A percentile compares a stretch with the other conserved stretches of the same genome.
Conservation (phyloP, 2,329 filamentous ascomycete genomes). For the Hymenoscyphus scutula region DNA sequence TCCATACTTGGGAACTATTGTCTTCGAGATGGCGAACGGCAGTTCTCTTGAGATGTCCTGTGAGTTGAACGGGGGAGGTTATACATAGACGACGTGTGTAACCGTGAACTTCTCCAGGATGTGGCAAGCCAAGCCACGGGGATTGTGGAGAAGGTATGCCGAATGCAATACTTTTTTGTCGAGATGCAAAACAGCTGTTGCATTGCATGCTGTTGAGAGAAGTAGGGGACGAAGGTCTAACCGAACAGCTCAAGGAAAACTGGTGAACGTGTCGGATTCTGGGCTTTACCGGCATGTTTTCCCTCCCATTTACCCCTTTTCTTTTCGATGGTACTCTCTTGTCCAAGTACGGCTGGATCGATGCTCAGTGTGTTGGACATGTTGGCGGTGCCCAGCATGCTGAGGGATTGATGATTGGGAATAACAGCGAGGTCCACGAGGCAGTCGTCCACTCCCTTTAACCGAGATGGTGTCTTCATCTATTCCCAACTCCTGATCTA, state of each 20-base stretch:
- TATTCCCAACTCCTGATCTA: constrained; percentile 1
- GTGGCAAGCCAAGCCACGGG: not conserved
- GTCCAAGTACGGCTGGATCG: not conserved
- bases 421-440: not conserved
- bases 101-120: not conserved
- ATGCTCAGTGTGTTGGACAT: not conserved
- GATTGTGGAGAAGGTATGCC: not conserved
- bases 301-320: not conserved
- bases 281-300: too few relatives aligned
- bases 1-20: not conserved
- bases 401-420: not conserved
- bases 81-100: not conserved
- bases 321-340: not conserved
- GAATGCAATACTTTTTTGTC: not conserved
- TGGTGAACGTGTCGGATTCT: not conserved
- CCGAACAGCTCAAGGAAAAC: not conserved
- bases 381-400: not conserved
- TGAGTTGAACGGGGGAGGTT: not conserved
- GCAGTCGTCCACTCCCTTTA: not conserved
- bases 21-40: constrained; percentile 5
- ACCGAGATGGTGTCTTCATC: constrained; percentile 2
- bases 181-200: not conserved
- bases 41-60: not conserved
- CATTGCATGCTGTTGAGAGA: not conserved
- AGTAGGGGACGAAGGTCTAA: not conserved